A percentile compares a stretch with the other conserved stretches of the same genome.
phyloP scores from a whole-genome alignment of 805 yeast genomes.

The Brettanomyces bruxellensis region DNA sequence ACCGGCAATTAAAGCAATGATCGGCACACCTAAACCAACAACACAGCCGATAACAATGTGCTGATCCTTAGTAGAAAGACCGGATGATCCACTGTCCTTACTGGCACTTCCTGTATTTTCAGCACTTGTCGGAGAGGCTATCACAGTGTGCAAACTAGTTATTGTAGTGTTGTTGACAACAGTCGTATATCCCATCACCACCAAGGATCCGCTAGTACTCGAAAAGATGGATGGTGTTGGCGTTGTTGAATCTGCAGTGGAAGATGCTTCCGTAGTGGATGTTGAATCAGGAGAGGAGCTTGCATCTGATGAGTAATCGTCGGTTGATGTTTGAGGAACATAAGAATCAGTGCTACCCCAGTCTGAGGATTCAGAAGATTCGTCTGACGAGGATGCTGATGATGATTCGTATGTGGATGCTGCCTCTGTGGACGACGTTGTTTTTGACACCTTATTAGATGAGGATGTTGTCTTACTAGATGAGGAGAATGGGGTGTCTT shows the following conservation, averaged over 20 bases:
- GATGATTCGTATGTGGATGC: too few relatives aligned
- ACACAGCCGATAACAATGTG: conserved; percentile 59
- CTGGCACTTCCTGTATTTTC: conserved; percentile 8
- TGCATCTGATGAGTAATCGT: not conserved
- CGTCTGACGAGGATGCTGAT: not conserved
- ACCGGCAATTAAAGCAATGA: conserved; percentile 27
- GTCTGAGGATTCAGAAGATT: conserved; percentile 4
- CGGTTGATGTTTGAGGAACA: conserved; percentile 4
- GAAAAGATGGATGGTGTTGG: conserved; percentile 6
- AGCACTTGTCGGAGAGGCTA: conserved; percentile 19
- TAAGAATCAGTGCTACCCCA: not conserved
- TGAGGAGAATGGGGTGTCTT: not conserved
- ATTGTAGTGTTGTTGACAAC: conserved; percentile 15
- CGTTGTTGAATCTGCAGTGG: conserved; percentile 6
- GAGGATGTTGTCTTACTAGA: conserved; percentile 1
- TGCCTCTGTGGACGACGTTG: not conserved
- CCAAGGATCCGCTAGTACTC: conserved; percentile 9
- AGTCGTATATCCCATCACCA: conserved; percentile 11
- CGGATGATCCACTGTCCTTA: conserved; percentile 17
- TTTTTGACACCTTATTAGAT: not conserved
- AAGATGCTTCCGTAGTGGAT: conserved; percentile 4
- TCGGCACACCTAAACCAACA: conserved; percentile 64
- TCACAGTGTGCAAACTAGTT: conserved; percentile 10
- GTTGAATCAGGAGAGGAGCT: not conserved
- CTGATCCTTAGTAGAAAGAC: conserved; percentile 36